Conservation (phyloP, 108 stramenopile species). For the Skeletonema marinoi region DNA sequence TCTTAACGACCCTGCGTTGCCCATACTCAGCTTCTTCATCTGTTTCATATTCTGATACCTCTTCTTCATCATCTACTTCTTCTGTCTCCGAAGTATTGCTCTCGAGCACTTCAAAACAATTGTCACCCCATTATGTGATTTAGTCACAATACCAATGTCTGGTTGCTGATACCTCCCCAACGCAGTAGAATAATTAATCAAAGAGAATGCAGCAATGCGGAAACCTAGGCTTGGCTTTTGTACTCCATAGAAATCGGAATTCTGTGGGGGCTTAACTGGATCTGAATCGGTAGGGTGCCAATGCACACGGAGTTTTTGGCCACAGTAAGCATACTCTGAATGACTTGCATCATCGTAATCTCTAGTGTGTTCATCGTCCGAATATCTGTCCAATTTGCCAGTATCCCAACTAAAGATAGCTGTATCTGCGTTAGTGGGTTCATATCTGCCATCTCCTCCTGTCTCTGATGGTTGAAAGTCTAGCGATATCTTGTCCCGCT, state of each 20-base stretch:
- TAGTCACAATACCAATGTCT: background rate
- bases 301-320: slow-evolving; percentile 12
- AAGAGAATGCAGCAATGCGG: slow-evolving; percentile 3
- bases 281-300: slow-evolving; percentile 19
- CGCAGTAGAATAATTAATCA: background rate
- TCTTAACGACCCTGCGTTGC: background rate
- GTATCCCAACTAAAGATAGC: slow-evolving; percentile 16
- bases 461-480: background rate
- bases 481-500: slow-evolving; percentile 3
- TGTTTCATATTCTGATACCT: background rate
- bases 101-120: slow-evolving; percentile 5
- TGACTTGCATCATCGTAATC: background rate
- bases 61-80: slow-evolving; percentile 11
- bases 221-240: background rate
- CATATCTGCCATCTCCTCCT: slow-evolving; percentile 5
- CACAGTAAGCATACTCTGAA: slow-evolving; percentile 10
- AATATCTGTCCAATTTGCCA: background rate
- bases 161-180: too few relatives aligned
- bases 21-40: slow-evolving; percentile 8
- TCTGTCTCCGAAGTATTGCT: background rate
- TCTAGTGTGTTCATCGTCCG: background rate
- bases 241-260: slow-evolving; percentile 1
- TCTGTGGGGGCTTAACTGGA: background rate
- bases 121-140: background rate
- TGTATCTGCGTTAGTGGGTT: background rate